Evolutionary conservation across 331 rosid genomes (phyloP).

Genomic region (Pyrus hybrid): DNA sequence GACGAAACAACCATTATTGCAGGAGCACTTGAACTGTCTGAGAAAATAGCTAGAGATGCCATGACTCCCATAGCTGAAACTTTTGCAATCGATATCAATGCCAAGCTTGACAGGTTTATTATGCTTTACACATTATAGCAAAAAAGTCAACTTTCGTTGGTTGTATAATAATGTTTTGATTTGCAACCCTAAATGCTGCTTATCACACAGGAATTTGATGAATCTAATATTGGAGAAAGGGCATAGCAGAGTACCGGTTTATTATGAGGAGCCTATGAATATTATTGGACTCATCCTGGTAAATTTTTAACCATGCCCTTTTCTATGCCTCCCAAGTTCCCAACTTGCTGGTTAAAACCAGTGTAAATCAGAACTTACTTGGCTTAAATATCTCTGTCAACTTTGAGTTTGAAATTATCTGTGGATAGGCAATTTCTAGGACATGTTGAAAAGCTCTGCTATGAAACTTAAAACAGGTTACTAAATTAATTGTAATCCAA

Average conservation of each 20-base stretch:
- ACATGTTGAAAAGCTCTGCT: not conserved
- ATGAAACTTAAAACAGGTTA: not conserved
- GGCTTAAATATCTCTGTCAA: not conserved
- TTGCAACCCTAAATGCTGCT: slow-evolving; percentile 13
- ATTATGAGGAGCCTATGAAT: slow-evolving; percentile 75
- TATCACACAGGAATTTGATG: slow-evolving; percentile 59
- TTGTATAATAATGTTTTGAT: not conserved
- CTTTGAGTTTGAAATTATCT: not conserved
- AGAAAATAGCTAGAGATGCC: slow-evolving; percentile 79
- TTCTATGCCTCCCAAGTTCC: not conserved
- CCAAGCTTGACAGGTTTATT: slow-evolving; percentile 68
- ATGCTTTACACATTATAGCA: not conserved
- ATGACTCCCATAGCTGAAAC: slow-evolving; percentile 84
- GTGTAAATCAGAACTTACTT: not conserved
- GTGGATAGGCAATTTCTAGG: not conserved
- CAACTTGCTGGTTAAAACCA: not conserved
- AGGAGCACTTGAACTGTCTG: slow-evolving; percentile 84
- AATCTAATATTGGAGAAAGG: slow-evolving; percentile 70
- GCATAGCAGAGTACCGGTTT: slow-evolving; percentile 95
- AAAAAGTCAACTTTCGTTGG: not conserved
- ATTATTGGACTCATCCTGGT: slow-evolving; percentile 90
- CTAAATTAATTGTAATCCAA: not conserved
- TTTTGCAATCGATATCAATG: slow-evolving; percentile 70
- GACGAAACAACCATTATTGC: slow-evolving; percentile 94
- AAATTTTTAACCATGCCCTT: not conserved